Base-by-base conservation (phyloP, 768 basidiomycete species). In the Gyrodon lividus region DNA sequence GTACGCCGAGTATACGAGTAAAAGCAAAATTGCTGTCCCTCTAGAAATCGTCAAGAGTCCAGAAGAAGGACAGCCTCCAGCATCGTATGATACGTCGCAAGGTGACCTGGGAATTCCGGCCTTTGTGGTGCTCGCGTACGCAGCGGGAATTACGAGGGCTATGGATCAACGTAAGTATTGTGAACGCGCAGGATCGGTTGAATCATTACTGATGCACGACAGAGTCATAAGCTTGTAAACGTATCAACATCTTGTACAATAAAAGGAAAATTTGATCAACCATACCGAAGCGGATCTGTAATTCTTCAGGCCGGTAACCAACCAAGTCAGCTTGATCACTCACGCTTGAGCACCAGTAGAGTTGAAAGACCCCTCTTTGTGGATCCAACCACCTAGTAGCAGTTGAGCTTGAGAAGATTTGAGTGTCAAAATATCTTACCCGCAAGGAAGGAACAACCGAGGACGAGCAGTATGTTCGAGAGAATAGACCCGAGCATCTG, bases 401-500 rank as follows among this genome's bases (percentile, higher is more conserved):
- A 23, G 42, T 39, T 26, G 28, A 37, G 28, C 31, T 14, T 16
- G 2, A 14, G 35, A 13, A 22, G n/a, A 12, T 35, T 6, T 9
- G 37, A 31, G 22, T 13, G 2, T 6, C 2, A 4, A 19, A 16
- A 13, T 16, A 1, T 8, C 75, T 52, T 54, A 83, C 86, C 87
- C 43, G 90, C 91, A 48, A 95, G 73, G 76, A 95, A 95, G 13
- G 90, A 92, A 69, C 88, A 92, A 6, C 94, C 94, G 13, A 98
- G 75, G 16, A 98, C 93, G 33, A 97, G 77, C 8, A 97, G 79
- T 34, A 95, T 74, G 69, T 97, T 97, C 12, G 92, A 94, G 34
- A 97, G 71, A 53, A 97, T 89, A 24, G 91, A 93, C 17, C 93
- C 94, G 40, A 97, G 79, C 80, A 96, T 84, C 89, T 89, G 57